Conservation (phyloP, 192 early-diverging fungal species). For the Backusella sp. region DNA sequence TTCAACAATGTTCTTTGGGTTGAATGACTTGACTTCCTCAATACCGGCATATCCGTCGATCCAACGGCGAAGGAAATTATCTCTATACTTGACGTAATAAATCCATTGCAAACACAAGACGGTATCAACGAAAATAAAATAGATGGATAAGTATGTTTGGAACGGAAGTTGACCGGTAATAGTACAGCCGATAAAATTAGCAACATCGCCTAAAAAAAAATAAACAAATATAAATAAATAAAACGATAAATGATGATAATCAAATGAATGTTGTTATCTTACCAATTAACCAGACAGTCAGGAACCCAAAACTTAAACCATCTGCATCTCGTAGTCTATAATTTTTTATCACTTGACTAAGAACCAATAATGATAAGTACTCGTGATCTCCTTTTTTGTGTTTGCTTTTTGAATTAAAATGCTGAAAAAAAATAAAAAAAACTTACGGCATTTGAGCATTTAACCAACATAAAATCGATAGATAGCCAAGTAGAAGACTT, state of each 20-base stretch:
- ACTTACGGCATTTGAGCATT: conserved; percentile 75
- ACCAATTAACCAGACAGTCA: conserved; percentile 62
- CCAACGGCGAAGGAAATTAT: conserved; percentile 20
- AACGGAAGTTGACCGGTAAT: conserved; percentile 69
- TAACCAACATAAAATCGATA: conserved; percentile 64
- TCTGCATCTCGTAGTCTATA: conserved; percentile 46
- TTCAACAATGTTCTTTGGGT: background rate
- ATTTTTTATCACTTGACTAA: conserved; percentile 55
- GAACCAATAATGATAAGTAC: background rate
- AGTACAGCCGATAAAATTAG: conserved; percentile 69
- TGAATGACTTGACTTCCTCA: background rate
- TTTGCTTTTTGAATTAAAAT: background rate
- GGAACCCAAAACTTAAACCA: conserved; percentile 51
- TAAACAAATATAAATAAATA: background rate
- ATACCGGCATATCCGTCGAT: background rate
- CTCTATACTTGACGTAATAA: conserved; percentile 27
- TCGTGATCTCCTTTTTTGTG: conserved; percentile 3
- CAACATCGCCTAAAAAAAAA: conserved; percentile 56
- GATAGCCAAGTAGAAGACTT: conserved; percentile 50
- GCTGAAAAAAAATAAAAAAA: background rate
- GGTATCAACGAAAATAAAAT: conserved; percentile 32
- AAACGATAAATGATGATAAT: background rate
- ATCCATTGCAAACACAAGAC: conserved; percentile 29
- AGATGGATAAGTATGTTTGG: conserved; percentile 43
- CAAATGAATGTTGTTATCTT: background rate